Percentiles rank a stretch among this genome's conserved stretches.
Conservation (phyloP, 306 rosid genomes). For the Trichosanthes cucumerina region DNA sequence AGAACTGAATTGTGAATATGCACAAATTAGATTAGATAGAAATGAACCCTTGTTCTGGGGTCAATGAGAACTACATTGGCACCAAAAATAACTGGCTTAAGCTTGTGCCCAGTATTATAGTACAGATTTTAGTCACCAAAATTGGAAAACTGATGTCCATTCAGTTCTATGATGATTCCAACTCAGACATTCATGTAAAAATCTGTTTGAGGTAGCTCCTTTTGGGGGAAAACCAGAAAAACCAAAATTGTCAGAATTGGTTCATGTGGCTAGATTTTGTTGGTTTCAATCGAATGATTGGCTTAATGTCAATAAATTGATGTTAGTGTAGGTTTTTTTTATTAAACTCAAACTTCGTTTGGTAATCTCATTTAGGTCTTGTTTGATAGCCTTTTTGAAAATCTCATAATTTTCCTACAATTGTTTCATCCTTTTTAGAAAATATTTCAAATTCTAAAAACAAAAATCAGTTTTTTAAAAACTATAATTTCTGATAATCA, state of each 20-base stretch:
- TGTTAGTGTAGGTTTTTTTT: background rate
- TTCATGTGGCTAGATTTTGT: background rate
- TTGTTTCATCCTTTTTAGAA: too few relatives aligned
- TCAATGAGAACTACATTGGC: background rate
- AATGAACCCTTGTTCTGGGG: background rate
- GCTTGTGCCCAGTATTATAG: background rate
- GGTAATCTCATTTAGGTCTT: too few relatives aligned
- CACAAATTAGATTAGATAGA: background rate
- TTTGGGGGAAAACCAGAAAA: background rate
- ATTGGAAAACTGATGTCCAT: background rate
- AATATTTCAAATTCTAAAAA: too few relatives aligned
- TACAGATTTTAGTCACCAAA: background rate
- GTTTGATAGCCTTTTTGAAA: too few relatives aligned
- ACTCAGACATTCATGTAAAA: background rate
- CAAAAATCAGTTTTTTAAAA: too few relatives aligned
- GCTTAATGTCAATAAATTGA: background rate
- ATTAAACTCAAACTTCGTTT: too few relatives aligned
- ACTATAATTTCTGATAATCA: too few relatives aligned
- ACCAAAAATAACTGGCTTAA: background rate
- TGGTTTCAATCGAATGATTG: background rate
- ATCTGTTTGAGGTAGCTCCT: background rate
- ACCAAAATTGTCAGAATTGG: background rate
- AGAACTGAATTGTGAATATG: background rate
- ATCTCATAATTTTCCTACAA: too few relatives aligned
- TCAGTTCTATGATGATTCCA: background rate